These are phyloP conservation scores for Nannochloropsis salina DNA, from an alignment of 108 stramenopile species.

Conservation along the genomic window DNA sequence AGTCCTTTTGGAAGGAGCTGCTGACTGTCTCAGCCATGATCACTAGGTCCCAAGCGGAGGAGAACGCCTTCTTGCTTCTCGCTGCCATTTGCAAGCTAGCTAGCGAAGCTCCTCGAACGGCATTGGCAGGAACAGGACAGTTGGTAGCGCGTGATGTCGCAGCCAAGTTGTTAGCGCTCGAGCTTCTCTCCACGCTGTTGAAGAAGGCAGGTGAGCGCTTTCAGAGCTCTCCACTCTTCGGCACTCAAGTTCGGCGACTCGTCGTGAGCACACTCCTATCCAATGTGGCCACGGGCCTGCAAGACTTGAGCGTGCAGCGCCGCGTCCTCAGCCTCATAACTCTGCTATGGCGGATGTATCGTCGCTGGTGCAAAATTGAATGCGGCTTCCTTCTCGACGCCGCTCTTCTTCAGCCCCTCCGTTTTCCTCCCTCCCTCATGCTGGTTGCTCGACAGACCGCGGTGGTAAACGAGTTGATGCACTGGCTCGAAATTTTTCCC, in stretches of 20 bases:
- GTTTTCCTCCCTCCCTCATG: background rate
- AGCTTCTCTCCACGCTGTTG: background rate
- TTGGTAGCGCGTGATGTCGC: background rate
- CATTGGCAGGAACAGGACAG: background rate
- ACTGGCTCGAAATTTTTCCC: slow-evolving; percentile 48
- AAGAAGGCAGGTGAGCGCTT: background rate
- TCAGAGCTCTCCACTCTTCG: background rate
- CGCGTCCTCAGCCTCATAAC: background rate
- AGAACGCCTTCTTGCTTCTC: slow-evolving; percentile 8
- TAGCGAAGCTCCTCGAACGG: background rate
- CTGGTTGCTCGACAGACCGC: slow-evolving; percentile 18
- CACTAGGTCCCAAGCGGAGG: background rate
- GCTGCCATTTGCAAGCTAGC: slow-evolving; percentile 21
- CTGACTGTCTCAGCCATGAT: background rate
- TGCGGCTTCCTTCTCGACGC: background rate
- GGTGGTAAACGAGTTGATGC: slow-evolving; percentile 43
- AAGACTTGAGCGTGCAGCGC: background rate
- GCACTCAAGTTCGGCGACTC: background rate
- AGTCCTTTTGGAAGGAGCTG: slow-evolving; percentile 6
- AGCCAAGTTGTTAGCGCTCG: background rate
- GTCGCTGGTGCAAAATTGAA: background rate
- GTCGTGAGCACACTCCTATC: background rate
- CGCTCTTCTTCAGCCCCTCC: background rate
- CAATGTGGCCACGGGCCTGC: background rate
- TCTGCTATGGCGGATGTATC: background rate